Percentiles rank a stretch among this genome's conserved stretches.
These are phyloP conservation scores for Gnomoniopsis sp. DNA, from an alignment of 2,329 filamentous ascomycete genomes.

Conservation along the genomic window DNA sequence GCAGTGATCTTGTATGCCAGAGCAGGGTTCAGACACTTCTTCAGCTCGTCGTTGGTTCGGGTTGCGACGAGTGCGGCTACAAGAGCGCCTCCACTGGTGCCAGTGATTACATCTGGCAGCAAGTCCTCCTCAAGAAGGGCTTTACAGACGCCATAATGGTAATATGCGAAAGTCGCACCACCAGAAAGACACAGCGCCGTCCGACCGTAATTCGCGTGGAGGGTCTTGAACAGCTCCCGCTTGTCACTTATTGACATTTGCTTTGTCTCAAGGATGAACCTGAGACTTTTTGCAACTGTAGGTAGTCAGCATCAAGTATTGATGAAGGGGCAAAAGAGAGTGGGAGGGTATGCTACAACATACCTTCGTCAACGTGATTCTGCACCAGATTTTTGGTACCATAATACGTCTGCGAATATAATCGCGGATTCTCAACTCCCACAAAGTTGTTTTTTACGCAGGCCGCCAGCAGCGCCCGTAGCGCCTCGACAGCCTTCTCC, in stretches of 20 bases:
- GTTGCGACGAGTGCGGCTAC: conserved; percentile 86
- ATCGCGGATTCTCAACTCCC: conserved; percentile 83
- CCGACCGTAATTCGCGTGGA: conserved; percentile 86
- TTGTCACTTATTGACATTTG: conserved; percentile 72
- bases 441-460: conserved; percentile 98
- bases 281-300: conserved; percentile 61
- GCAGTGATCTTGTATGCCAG: conserved; percentile 82
- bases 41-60: conserved; percentile 86
- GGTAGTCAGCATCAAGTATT: conserved; percentile 15
- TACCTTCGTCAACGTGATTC: conserved; percentile 80
- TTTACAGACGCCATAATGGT: conserved; percentile 90
- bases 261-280: conserved; percentile 64
- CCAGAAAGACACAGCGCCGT: conserved; percentile 92
- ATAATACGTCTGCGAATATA: conserved; percentile 98
- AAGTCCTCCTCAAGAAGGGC: conserved; percentile 82
- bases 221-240: conserved; percentile 76
- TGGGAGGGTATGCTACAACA: conserved; percentile 3
- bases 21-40: conserved; percentile 78
- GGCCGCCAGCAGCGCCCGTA: conserved; percentile 75
- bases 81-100: conserved; percentile 89
- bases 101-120: conserved; percentile 90
- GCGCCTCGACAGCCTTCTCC: conserved; percentile 63
- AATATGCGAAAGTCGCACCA: conserved; percentile 92
- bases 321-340: background rate
- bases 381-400: conserved; percentile 96